Evolutionary conservation across 1,284 basidiomycete species (phyloP).

Genomic region (Fistulina hepatica): DNA sequence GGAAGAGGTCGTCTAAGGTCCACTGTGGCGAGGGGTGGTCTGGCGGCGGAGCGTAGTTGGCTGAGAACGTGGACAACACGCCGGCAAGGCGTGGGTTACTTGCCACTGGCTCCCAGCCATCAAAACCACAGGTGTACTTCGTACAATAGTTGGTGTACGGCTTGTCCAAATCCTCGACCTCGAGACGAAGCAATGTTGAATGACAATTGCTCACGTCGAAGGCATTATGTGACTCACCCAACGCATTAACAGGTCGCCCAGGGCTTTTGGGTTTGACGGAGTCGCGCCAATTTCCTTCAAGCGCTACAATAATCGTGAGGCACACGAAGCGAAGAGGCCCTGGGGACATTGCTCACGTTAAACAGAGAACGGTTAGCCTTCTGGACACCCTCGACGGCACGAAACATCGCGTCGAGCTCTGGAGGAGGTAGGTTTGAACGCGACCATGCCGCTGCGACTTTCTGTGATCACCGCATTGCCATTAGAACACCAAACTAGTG

Average conservation of each 20-base stretch:
- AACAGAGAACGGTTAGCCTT: slow-evolving; percentile 81
- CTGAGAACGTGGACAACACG: slow-evolving; percentile 66
- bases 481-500: slow-evolving; percentile 6
- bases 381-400: slow-evolving; percentile 86
- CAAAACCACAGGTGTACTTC: slow-evolving; percentile 71
- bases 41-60: slow-evolving; percentile 45
- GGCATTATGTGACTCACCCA: slow-evolving; percentile 54
- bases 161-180: slow-evolving; percentile 84
- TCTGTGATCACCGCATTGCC: no score
- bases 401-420: slow-evolving; percentile 90
- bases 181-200: slow-evolving; percentile 11
- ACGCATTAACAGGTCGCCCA: slow-evolving; percentile 93
- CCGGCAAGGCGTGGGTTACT: slow-evolving; percentile 61
- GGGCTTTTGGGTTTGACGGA: slow-evolving; percentile 88
- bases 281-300: slow-evolving; percentile 90
- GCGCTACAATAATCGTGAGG: slow-evolving; percentile 43
- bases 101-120: slow-evolving; percentile 71
- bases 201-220: neutral
- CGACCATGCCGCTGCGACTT: slow-evolving; percentile 96
- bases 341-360: slow-evolving; percentile 38
- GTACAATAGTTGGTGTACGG: slow-evolving; percentile 80
- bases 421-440: slow-evolving; percentile 87
- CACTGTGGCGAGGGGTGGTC: slow-evolving; percentile 40
- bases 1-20: slow-evolving; percentile 83
- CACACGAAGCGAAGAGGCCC: slow-evolving; percentile 1